Conservation (phyloP, 768 basidiomycete genomes). For the Dentipellis fragilis region DNA sequence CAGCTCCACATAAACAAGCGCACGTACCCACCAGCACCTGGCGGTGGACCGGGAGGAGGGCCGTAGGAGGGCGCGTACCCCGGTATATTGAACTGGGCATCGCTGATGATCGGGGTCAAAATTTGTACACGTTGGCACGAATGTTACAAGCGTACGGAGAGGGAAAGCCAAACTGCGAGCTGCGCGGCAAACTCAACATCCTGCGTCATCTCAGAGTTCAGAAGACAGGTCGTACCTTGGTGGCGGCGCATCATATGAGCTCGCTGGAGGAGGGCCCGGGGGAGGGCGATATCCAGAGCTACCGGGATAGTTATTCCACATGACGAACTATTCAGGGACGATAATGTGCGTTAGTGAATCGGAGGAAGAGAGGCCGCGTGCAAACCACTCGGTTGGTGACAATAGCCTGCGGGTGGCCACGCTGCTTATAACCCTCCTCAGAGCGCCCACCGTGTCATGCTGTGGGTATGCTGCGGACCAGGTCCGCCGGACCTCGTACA, state of each 20-base stretch:
- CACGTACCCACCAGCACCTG: slow-evolving; percentile 11
- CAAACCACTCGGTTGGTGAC: not conserved
- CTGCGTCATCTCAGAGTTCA: not conserved
- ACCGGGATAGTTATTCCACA: slow-evolving; percentile 5
- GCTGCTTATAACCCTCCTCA: not conserved
- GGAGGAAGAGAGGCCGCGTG: not conserved
- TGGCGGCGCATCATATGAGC: not conserved
- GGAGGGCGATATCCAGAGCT: slow-evolving; percentile 1
- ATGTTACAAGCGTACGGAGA: slow-evolving; percentile 4
- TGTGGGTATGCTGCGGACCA: too few species aligned
- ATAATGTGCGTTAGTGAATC: not conserved
- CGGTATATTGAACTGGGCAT: slow-evolving; percentile 2
- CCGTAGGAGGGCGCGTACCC: slow-evolving; percentile 15
- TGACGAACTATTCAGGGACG: not conserved
- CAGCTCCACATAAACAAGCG: not conserved
- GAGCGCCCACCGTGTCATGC: too few species aligned
- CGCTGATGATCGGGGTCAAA: slow-evolving; percentile 2
- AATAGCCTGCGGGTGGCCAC: not conserved
- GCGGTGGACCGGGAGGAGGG: slow-evolving; percentile 15
- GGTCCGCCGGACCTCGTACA: too few species aligned
- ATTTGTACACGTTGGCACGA: not conserved
- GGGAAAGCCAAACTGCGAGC: slow-evolving; percentile 2
- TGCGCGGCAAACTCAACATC: not conserved
- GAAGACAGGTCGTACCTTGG: slow-evolving; percentile 2
- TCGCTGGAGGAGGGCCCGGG: slow-evolving; percentile 2